A percentile compares a stretch with the other conserved stretches of the same genome.
These are phyloP conservation scores for Toxicodendron radicans DNA, from an alignment of 345 rosid species.

Conservation along the genomic window DNA sequence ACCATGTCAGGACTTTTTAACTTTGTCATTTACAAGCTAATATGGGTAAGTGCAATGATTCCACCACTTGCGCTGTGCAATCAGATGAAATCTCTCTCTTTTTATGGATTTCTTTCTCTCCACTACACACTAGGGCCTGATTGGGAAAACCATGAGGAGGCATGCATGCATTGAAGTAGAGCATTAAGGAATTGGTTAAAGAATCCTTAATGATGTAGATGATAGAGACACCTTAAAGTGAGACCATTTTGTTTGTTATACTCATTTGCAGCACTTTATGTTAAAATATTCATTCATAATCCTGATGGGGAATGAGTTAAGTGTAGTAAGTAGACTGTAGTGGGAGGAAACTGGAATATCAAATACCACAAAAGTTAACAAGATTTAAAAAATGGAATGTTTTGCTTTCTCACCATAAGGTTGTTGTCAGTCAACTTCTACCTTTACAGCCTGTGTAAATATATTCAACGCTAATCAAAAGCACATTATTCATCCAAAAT, in stretches of 20 bases:
- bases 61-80: not conserved
- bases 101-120: not conserved
- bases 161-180: not conserved
- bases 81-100: no score
- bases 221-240: constrained; percentile 6
- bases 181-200: not conserved
- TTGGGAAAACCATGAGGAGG: not conserved
- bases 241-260: not conserved
- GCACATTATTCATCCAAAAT: not conserved
- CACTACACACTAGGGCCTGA: not conserved
- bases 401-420: not conserved
- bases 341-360: not conserved
- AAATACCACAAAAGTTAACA: not conserved
- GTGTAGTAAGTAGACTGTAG: no score
- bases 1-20: no score
- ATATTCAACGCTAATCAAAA: not conserved
- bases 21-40: not conserved
- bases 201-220: not conserved
- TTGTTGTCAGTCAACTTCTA: constrained; percentile 7
- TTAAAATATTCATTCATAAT: not conserved
- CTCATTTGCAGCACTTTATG: not conserved
- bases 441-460: constrained; percentile 17
- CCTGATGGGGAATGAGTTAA: not conserved
- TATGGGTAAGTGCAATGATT: not conserved
- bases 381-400: not conserved